Conservation (phyloP, 2,329 filamentous ascomycete species). For the Dothiorella sarmentorum region DNA sequence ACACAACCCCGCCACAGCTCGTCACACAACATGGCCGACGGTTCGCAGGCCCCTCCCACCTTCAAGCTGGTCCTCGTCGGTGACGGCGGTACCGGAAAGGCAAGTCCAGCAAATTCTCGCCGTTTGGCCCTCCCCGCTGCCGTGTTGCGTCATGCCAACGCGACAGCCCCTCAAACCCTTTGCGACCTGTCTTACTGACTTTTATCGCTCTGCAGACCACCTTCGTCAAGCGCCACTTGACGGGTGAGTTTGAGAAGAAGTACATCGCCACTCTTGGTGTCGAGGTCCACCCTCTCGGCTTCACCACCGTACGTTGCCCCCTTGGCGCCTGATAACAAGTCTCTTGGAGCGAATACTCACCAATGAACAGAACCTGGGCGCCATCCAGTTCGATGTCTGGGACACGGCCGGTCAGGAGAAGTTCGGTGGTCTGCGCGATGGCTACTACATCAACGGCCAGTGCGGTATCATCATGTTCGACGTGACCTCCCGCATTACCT, state of each 20-base stretch:
- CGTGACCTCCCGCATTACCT: constrained; percentile 98
- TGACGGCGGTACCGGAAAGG: constrained; percentile 99
- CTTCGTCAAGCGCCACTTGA: constrained; percentile 99
- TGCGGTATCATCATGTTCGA: constrained; percentile 99
- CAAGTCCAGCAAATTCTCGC: constrained; percentile 45
- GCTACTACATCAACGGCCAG: constrained; percentile 99
- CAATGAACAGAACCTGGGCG: constrained; percentile 71
- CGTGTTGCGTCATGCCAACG: constrained; percentile 12
- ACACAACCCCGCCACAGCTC: constrained; percentile 12
- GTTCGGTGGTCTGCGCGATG: constrained; percentile 98
- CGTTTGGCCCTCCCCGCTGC: background rate
- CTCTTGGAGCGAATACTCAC: constrained; percentile 14
- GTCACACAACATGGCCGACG: constrained; percentile 59
- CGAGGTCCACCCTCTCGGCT: constrained; percentile 96
- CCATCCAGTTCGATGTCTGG: constrained; percentile 99
- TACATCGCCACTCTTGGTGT: constrained; percentile 99
- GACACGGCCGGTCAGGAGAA: constrained; percentile 99
- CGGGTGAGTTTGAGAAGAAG: constrained; percentile 99
- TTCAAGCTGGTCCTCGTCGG: constrained; percentile 99
- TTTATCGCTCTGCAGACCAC: constrained; percentile 67
- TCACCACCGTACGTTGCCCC: constrained; percentile 82
- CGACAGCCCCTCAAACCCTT: constrained; percentile 15
- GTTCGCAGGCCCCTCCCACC: constrained; percentile 60
- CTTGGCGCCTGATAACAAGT: constrained; percentile 25
- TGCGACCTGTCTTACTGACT: constrained; percentile 15